Evolutionary conservation across 306 rosid species (phyloP).

Genomic region (Malus sylvestris): DNA sequence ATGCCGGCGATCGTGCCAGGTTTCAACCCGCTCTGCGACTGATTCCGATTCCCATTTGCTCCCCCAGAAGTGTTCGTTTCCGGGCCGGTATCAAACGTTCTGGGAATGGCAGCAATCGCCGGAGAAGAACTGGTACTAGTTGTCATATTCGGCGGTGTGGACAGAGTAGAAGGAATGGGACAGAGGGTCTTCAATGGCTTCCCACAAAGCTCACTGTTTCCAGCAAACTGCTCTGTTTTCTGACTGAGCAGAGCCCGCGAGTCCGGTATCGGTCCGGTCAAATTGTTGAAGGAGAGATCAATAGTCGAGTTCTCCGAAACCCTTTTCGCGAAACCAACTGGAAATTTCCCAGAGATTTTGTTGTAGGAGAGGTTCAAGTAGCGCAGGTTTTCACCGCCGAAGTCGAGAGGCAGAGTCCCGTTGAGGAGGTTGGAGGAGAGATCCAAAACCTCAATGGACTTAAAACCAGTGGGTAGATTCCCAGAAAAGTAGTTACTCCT

Average conservation of each 20-base stretch:
- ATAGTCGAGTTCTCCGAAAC: constrained; percentile 49
- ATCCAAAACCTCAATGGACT: constrained; percentile 53
- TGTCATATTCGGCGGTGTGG: constrained; percentile 47
- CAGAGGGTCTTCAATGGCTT: constrained; percentile 72
- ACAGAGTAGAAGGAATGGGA: constrained; percentile 59
- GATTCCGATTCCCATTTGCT: constrained; percentile 22
- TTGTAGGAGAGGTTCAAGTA: constrained; percentile 79
- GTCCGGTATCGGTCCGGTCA: constrained; percentile 65
- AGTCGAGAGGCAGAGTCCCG: constrained; percentile 58
- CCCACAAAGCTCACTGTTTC: constrained; percentile 79
- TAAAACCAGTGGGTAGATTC: constrained; percentile 41
- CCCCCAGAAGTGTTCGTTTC: constrained; percentile 24
- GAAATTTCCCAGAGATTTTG: constrained; percentile 68
- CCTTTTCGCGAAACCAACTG: constrained; percentile 34
- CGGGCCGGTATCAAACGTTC: constrained; percentile 43
- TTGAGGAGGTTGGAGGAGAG: constrained; percentile 78
- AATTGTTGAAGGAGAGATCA: constrained; percentile 84
- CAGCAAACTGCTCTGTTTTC: constrained; percentile 44
- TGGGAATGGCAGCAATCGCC: constrained; percentile 91
- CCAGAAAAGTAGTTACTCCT: constrained; percentile 74
- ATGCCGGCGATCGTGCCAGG: constrained; percentile 72
- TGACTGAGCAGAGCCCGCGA: constrained; percentile 44
- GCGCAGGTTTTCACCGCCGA: constrained; percentile 42
- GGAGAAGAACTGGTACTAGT: constrained; percentile 35
- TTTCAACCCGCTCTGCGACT: constrained; percentile 40